phyloP scores from a whole-genome alignment of 164 flowering plant genomes.

The Nymphaea colorata region DNA sequence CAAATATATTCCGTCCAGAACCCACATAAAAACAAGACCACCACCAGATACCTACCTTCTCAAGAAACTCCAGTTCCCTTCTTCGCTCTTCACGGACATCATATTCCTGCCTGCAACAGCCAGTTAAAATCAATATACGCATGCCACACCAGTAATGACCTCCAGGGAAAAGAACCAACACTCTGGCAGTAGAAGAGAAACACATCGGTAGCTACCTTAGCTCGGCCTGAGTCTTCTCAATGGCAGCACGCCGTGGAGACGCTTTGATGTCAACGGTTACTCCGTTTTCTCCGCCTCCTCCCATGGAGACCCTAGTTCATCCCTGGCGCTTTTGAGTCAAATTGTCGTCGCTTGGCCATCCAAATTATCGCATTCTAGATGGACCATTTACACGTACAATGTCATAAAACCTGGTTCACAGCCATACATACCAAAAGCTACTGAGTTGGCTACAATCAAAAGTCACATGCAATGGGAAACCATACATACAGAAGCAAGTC shows the following conservation, averaged over 20 bases:
- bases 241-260: conserved; percentile 80
- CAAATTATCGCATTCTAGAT: background rate
- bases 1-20: background rate
- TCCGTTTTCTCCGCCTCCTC: conserved; percentile 77
- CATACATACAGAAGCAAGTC: background rate
- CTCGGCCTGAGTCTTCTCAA: conserved; percentile 86
- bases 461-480: background rate
- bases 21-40: background rate
- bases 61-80: conserved; percentile 93
- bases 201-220: conserved; percentile 40
- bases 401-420: too few relatives aligned
- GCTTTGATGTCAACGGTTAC: conserved; percentile 57
- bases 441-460: background rate
- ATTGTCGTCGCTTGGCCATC: background rate
- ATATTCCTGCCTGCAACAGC: conserved; percentile 67
- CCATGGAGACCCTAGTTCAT: background rate
- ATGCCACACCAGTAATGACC: background rate
- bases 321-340: background rate
- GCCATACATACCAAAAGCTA: background rate
- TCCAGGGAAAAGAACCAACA: too few relatives aligned
- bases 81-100: conserved; percentile 81
- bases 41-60: conserved; percentile 51
- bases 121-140: conserved; percentile 3
- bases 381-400: background rate
- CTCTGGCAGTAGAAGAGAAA: background rate